Evolutionary conservation across 306 rosid species (phyloP), one percentile per base, ranked within the genome.

Genomic region (Trichosanthes truncata): DNA sequence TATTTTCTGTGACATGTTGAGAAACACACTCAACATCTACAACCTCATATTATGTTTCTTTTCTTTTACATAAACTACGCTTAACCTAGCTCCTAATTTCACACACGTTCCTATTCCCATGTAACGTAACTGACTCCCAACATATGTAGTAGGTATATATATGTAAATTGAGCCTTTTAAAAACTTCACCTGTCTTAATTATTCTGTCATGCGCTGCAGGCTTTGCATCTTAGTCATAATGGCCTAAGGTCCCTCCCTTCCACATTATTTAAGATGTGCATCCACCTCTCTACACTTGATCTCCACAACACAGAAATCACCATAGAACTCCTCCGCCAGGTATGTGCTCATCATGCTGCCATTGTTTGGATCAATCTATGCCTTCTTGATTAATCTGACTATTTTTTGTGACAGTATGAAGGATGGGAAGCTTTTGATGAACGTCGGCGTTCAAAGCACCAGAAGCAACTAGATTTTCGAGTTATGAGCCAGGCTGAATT

Each of bases 231-330:
- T 43, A 81, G 88, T 78, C 93, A 92, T 83, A 92, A 92, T 65
- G 93, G 86, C 31, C 82, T 95, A 85, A 95, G 83, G 74, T 88
- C 97, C 29, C 90, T 95, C 74, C 98, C 98, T 62, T 85, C 87
- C n/a, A 81, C 88, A 53, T 81, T 91, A 80, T 90, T 94, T 89
- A 89, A 85, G 86, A 85, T 60, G 83, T 92, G 94, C 89, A 86
- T 87, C 80, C 92, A 88, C 61, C 96, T 92, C 65, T 87, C 90
- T 36, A 89, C 90, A 7, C 81, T 95, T 84, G 97, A 95, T 88
- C 89, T 92, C 74, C 98, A 91, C 87, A 89, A 91, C 78, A 91
- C 98, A 41, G 93, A 92, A 87, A 87, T 95, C 68, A 95, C 98
- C 31, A 85, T 85, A 72, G 93, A 92, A 87, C n/a, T 81, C 17